A percentile compares a stretch with the other conserved stretches of the same genome.
Conservation (phyloP, 2,329 filamentous ascomycete species). For the Penicillium nordicum region DNA sequence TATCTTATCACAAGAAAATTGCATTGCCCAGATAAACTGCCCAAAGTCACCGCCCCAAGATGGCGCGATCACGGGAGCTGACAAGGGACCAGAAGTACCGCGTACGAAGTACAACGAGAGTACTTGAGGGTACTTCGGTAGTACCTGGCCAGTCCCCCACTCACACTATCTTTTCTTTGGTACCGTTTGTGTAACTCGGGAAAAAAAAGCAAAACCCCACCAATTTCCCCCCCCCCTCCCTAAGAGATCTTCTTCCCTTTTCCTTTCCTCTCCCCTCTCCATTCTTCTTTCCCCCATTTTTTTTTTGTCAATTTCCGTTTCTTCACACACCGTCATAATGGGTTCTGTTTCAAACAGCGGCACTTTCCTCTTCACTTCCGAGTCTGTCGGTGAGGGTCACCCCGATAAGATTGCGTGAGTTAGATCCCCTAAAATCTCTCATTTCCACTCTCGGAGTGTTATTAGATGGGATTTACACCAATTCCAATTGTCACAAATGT, state of each 20-base stretch:
- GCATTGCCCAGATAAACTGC: slow-evolving; percentile 20
- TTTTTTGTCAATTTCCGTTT: slow-evolving; percentile 19
- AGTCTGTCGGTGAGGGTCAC: slow-evolving; percentile 86
- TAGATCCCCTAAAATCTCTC: slow-evolving; percentile 4
- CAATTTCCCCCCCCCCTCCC: slow-evolving; percentile 24
- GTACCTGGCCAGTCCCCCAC: slow-evolving; percentile 11
- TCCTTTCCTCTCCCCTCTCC: slow-evolving; percentile 24
- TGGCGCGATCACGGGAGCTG: slow-evolving; percentile 30
- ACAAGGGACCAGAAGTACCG: slow-evolving; percentile 15
- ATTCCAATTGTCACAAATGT: slow-evolving; percentile 5
- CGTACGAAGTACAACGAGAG: slow-evolving; percentile 5
- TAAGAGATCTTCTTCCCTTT: slow-evolving; percentile 24
- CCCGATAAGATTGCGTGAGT: slow-evolving; percentile 87
- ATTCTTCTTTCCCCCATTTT: slow-evolving; percentile 13
- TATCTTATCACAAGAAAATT: slow-evolving; percentile 24
- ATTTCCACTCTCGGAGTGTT: not conserved
- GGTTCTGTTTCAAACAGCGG: slow-evolving; percentile 56
- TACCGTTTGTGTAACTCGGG: slow-evolving; percentile 13
- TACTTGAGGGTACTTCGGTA: slow-evolving; percentile 7
- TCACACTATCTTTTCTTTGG: not conserved
- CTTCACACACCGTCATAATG: slow-evolving; percentile 52
- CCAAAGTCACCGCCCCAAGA: slow-evolving; percentile 24
- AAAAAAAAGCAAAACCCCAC: slow-evolving; percentile 21
- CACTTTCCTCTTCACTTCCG: slow-evolving; percentile 85
- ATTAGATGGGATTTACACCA: not conserved